These are phyloP conservation scores for Cryptococcus floricola DNA, from an alignment of 1,284 basidiomycete genomes.

Conservation along the genomic window DNA sequence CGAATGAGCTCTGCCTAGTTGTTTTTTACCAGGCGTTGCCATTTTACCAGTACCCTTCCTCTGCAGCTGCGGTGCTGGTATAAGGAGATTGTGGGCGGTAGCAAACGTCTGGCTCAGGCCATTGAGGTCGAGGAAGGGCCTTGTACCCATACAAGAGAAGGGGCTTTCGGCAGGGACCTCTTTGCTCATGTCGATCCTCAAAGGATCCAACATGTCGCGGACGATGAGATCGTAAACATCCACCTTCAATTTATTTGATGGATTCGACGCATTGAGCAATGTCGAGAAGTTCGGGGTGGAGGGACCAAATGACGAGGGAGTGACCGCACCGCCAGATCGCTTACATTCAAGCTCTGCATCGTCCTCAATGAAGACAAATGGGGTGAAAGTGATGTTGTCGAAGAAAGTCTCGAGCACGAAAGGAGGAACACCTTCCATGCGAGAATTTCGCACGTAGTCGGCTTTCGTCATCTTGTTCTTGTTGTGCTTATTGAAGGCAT, in stretches of 20 bases:
- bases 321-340: conserved; percentile 52
- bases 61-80: conserved; percentile 6
- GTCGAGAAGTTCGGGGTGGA: conserved; percentile 16
- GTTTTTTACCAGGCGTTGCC: conserved; percentile 7
- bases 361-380: conserved; percentile 94
- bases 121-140: conserved; percentile 64
- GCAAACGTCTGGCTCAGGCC: conserved; percentile 67
- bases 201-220: conserved; percentile 65
- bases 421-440: conserved; percentile 74
- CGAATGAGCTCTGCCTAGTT: background rate
- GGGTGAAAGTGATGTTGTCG: conserved; percentile 92
- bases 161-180: conserved; percentile 66
- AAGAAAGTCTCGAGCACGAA: conserved; percentile 90
- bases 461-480: conserved; percentile 95
- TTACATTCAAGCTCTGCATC: conserved; percentile 61
- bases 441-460: conserved; percentile 88
- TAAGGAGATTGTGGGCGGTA: conserved; percentile 52
- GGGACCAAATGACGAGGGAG: conserved; percentile 47
- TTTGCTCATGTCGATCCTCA: conserved; percentile 69
- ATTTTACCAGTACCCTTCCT: conserved; percentile 5
- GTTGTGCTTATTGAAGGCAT: conserved; percentile 96
- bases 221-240: conserved; percentile 91
- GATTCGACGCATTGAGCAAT: conserved; percentile 7
- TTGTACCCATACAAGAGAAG: conserved; percentile 70
- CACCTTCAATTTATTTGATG: conserved; percentile 60